phyloP scores from a whole-genome alignment of 257 asterid genomes.

The Phtheirospermum japonicum region DNA sequence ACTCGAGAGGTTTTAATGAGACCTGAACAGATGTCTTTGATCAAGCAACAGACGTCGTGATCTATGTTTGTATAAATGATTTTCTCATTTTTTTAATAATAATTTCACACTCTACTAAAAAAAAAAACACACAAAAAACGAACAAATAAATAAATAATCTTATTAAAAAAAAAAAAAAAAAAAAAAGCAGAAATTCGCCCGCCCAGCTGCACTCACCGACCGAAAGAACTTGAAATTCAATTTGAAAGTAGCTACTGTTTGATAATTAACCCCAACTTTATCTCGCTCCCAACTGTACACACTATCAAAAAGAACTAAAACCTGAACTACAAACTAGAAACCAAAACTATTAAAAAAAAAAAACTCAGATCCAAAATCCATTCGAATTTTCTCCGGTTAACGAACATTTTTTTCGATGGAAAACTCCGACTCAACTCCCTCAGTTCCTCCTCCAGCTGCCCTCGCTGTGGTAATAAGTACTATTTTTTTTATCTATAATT shows the following conservation, averaged over 20 bases:
- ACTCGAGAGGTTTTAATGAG: no score
- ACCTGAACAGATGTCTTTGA: no score
- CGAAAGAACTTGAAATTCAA: constrained; percentile 30
- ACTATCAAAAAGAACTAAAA: constrained; percentile 26
- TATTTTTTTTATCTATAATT: not conserved
- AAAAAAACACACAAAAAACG: no score
- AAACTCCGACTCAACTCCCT: constrained; percentile 41
- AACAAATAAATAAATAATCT: no score
- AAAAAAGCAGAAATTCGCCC: constrained; percentile 31
- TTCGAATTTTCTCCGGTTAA: constrained; percentile 13
- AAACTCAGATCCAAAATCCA: constrained; percentile 32
- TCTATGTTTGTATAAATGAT: no score
- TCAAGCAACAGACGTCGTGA: no score
- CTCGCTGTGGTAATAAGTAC: constrained; percentile 37
- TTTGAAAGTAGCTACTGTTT: constrained; percentile 13
- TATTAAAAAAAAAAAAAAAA: not conserved
- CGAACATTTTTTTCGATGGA: constrained; percentile 39
- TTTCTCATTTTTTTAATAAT: no score
- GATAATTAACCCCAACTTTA: constrained; percentile 18
- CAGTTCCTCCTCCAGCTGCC: constrained; percentile 38
- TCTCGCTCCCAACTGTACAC: no score
- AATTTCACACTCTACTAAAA: no score
- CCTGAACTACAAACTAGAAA: constrained; percentile 1
- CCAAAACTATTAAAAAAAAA: not conserved
- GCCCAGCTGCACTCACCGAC: constrained; percentile 33